These are phyloP conservation scores for Paraphoma sp. DNA, from an alignment of 2,329 filamentous ascomycete species.

Conservation along the genomic window DNA sequence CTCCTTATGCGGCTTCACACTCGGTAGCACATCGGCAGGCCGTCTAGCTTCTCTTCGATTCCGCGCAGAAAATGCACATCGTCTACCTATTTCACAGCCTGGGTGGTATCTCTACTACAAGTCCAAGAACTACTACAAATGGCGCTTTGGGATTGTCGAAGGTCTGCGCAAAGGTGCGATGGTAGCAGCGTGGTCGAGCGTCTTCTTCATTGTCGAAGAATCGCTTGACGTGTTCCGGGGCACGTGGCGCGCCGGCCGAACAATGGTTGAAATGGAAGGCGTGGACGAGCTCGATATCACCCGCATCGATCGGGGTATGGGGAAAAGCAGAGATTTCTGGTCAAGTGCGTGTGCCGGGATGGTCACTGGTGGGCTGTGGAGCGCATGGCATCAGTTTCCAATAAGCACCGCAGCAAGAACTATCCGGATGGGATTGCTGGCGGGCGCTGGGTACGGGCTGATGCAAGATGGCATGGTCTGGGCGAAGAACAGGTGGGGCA, in stretches of 20 bases:
- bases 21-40: conserved; percentile 76
- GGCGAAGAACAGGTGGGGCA: conserved; percentile 71
- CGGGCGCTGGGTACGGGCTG: conserved; percentile 81
- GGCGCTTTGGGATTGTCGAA: conserved; percentile 78
- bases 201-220: conserved; percentile 84
- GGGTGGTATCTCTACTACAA: conserved; percentile 99
- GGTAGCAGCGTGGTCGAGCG: conserved; percentile 73
- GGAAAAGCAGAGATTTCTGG: conserved; percentile 68
- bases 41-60: conserved; percentile 81
- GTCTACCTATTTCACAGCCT: conserved; percentile 78
- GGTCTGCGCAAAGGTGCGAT: conserved; percentile 76
- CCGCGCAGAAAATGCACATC: conserved; percentile 94
- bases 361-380: conserved; percentile 85
- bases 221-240: conserved; percentile 74
- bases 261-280: conserved; percentile 43
- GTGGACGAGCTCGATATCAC: conserved; percentile 42
- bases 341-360: conserved; percentile 84
- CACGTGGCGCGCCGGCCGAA: conserved; percentile 52
- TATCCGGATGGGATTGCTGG: conserved; percentile 78
- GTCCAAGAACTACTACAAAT: conserved; percentile 90
- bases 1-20: conserved; percentile 70
- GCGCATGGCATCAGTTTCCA: conserved; percentile 82
- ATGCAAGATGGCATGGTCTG: conserved; percentile 77
- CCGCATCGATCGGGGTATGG: conserved; percentile 34
- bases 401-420: conserved; percentile 67